Evolutionary conservation across 2,329 filamentous ascomycete species (phyloP), one percentile per base, ranked within the genome.

Genomic region (Fusarium sp.): DNA sequence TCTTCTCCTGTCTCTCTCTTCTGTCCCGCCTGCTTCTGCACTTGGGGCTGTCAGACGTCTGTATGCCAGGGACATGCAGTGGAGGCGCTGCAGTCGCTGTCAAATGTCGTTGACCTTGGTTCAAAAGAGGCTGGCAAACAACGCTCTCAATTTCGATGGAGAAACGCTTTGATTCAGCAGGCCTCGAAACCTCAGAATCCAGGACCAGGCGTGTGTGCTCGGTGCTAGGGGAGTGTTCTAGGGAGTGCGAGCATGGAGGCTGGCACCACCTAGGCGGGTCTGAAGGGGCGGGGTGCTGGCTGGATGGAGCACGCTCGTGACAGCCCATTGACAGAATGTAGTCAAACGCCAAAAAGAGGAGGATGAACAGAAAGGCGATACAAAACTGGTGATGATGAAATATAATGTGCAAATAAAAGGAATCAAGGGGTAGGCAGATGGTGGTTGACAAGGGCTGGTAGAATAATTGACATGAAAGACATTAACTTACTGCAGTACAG

Each of bases 281-380:
- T 71, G 44, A 59, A 69, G 69, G 71, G 65, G 73, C 73, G 73
- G 73, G 73, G 73, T 75, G 70, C 58, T 74, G 70, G 57, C 60
- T 74, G 68, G 55, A 74, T 73, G 73, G 73, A 73, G 72, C 68
- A 75, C 67, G 62, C 73, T 75, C 73, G 73, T 75, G 73, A 75
- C 73, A 73, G 68, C 70, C 70, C 65, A 68, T 67, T 56, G 55
- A 72, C 59, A 65, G 64, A 69, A 71, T 62, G 62, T 62, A 64
- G 60, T 62, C 57, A 48, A 57, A 52, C 40, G 36, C 51, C 38
- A 58, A 52, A 39, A 39, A 58, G 7, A n/a, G 46, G 15, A 59
- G 50, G 46, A 49, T 39, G 26, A 48, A 32, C 64, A 53, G 50
- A 45, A 59, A 48, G 56, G 24, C 43, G 46, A 56, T 62, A 19